phyloP scores from a whole-genome alignment of 192 early-diverging fungal genomes.

The Linnemannia elongata region DNA sequence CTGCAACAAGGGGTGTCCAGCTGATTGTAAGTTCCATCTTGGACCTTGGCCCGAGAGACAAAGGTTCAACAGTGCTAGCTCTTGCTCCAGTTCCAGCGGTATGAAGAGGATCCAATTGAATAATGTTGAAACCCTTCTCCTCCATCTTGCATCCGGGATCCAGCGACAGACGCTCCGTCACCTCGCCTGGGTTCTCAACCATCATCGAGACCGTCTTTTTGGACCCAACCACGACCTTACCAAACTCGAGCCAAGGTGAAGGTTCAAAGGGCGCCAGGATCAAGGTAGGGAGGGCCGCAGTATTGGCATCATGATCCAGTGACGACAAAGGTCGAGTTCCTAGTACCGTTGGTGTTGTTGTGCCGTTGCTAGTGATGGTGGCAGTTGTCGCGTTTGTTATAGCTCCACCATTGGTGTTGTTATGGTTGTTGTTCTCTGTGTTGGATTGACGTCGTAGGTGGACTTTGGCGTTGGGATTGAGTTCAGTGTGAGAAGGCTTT shows the following conservation, averaged over 20 bases:
- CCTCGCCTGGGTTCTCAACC: slow-evolving; percentile 34
- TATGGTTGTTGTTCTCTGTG: slow-evolving; percentile 10
- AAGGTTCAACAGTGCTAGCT: neutral
- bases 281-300: slow-evolving; percentile 24
- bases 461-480: slow-evolving; percentile 26
- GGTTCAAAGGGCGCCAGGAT: slow-evolving; percentile 40
- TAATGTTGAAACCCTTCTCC: slow-evolving; percentile 50
- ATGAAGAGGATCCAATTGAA: slow-evolving; percentile 39
- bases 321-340: slow-evolving; percentile 14
- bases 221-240: slow-evolving; percentile 32
- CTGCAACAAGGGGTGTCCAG: slow-evolving; percentile 42
- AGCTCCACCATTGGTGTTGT: neutral
- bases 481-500: slow-evolving; percentile 27
- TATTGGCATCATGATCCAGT: slow-evolving; percentile 18
- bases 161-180: slow-evolving; percentile 9
- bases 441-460: slow-evolving; percentile 39
- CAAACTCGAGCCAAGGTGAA: slow-evolving; percentile 53
- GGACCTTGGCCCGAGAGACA: slow-evolving; percentile 24
- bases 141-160: slow-evolving; percentile 47
- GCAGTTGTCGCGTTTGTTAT: neutral
- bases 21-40: slow-evolving; percentile 30
- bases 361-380: neutral
- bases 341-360: neutral
- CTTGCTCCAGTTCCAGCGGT: neutral
- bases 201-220: slow-evolving; percentile 29